Conservation (phyloP, 176 grass and related monocot genomes). For the Elaeis guineensis region DNA sequence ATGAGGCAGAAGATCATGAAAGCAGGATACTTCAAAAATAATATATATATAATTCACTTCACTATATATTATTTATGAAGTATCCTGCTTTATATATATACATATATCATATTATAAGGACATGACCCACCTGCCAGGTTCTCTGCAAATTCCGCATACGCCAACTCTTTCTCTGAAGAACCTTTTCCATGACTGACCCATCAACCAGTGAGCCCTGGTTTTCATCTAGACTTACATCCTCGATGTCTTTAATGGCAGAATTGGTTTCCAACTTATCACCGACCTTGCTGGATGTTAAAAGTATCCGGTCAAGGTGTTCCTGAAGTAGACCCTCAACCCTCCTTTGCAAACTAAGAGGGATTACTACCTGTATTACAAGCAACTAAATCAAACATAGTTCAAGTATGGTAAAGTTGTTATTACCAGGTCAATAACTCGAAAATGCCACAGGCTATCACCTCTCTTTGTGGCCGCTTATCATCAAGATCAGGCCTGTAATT, state of each 20-base stretch:
- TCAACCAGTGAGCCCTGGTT: slow-evolving; percentile 66
- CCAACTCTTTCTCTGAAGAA: slow-evolving; percentile 85
- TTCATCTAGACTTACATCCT: slow-evolving; percentile 36
- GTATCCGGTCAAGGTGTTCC: slow-evolving; percentile 64
- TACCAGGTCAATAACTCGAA: slow-evolving; percentile 5
- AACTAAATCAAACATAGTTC: neutral
- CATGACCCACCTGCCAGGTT: slow-evolving; percentile 67
- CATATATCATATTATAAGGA: neutral
- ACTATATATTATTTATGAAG: too few relatives aligned
- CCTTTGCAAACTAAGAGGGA: slow-evolving; percentile 89
- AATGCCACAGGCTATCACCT: slow-evolving; percentile 25
- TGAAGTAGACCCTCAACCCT: slow-evolving; percentile 78
- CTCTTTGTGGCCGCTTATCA: slow-evolving; percentile 86
- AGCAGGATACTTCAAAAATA: too few relatives aligned
- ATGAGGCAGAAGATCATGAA: too few relatives aligned
- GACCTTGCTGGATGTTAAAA: slow-evolving; percentile 36
- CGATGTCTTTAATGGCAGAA: slow-evolving; percentile 21
- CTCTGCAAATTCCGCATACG: slow-evolving; percentile 85
- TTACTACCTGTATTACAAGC: slow-evolving; percentile 56
- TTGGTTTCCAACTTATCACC: slow-evolving; percentile 20
- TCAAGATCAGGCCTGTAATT: slow-evolving; percentile 93
- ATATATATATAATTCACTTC: too few relatives aligned
- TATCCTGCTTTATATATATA: too few relatives aligned
- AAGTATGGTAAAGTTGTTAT: slow-evolving; percentile 9
- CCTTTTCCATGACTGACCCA: slow-evolving; percentile 77